Evolutionary conservation across 371 early-diverging fungal genomes (phyloP).

Genomic region (Mortierella sp.): DNA sequence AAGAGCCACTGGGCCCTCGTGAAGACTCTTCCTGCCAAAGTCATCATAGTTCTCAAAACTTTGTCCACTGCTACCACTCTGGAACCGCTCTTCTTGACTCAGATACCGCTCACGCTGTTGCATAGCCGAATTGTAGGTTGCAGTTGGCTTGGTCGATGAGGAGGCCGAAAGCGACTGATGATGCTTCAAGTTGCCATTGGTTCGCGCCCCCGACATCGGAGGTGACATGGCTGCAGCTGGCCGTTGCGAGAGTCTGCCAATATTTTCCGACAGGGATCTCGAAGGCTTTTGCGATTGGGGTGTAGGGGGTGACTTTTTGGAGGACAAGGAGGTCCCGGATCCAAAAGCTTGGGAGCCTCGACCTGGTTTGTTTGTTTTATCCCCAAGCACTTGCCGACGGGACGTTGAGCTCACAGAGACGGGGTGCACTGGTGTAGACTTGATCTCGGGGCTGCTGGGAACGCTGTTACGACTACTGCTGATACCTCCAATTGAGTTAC

Average conservation of each 20-base stretch:
- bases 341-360: not conserved
- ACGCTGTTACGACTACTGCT: constrained; percentile 5
- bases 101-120: too few relatives aligned
- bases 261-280: too few relatives aligned
- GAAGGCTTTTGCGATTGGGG: too few relatives aligned
- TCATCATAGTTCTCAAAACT: constrained; percentile 34
- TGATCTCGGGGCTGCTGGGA: constrained; percentile 23
- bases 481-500: too few relatives aligned
- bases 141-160: too few relatives aligned
- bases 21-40: not conserved
- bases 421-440: not conserved
- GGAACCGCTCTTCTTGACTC: constrained; percentile 20
- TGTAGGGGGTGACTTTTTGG: not conserved
- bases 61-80: constrained; percentile 37
- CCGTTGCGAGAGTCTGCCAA: too few relatives aligned
- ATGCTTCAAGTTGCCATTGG: too few relatives aligned
- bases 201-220: too few relatives aligned
- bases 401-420: not conserved
- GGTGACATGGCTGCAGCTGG: too few relatives aligned
- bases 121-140: too few relatives aligned
- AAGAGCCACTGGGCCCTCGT: too few relatives aligned
- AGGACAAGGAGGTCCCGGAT: not conserved
- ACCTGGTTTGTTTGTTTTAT: constrained; percentile 23
- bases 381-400: constrained; percentile 19
- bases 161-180: too few relatives aligned